A percentile compares a stretch with the other conserved stretches of the same genome.
phyloP scores from a whole-genome alignment of 148 eudicot species.

The Amaranthus cruentus region DNA sequence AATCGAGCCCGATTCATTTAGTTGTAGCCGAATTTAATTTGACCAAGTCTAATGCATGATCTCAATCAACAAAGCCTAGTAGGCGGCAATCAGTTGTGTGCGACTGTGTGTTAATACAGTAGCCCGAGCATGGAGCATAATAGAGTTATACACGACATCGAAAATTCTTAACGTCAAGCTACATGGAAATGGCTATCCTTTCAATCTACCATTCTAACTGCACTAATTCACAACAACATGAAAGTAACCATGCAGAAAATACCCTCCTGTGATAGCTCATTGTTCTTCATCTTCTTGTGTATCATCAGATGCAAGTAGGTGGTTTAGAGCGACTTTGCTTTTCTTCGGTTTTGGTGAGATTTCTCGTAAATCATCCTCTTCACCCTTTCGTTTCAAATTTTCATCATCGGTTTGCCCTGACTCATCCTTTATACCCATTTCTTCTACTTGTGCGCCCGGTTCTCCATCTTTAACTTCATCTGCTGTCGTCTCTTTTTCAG shows the following conservation, averaged over 20 bases:
- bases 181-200: conserved; percentile 3
- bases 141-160: neutral
- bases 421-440: conserved; percentile 22
- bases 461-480: conserved; percentile 34
- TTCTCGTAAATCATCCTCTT: conserved; percentile 33
- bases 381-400: conserved; percentile 50
- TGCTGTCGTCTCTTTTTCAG: conserved; percentile 27
- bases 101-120: too few relatives aligned
- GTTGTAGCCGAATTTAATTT: too few relatives aligned
- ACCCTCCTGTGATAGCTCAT: conserved; percentile 2
- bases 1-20: too few relatives aligned
- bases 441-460: conserved; percentile 13
- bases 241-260: neutral
- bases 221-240: neutral
- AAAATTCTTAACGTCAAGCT: neutral
- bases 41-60: too few relatives aligned
- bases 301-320: conserved; percentile 78
- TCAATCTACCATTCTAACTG: neutral
- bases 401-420: conserved; percentile 29
- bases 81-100: neutral
- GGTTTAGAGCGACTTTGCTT: conserved; percentile 61
- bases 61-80: neutral
- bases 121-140: neutral
- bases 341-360: conserved; percentile 45
- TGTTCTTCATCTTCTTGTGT: conserved; percentile 55